Base-by-base conservation (phyloP, 1,139 yeast genomes). In the Blastobotrys raffinosifermentans region DNA sequence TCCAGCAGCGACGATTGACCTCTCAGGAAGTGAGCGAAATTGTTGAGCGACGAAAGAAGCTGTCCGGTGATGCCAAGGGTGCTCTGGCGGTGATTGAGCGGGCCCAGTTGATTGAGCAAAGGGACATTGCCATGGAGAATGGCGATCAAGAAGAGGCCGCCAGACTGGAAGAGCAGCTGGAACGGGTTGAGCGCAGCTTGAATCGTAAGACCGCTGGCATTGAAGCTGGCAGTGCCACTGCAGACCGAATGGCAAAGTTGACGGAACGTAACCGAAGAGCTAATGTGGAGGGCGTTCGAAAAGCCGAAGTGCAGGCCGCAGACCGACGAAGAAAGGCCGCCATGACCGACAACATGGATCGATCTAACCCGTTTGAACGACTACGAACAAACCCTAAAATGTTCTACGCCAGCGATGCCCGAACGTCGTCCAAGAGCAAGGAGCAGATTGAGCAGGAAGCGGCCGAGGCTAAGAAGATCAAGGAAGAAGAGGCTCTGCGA, bases 341-440 rank as follows among this genome's bases (percentile, higher is more conserved):
- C 26, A 40, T 48, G 21, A 44, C 53, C 22, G 66, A 64, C 33
- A 70, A 67, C 21, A 69, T 72, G 37, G 65, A 67, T 14, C 71
- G 67, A 37, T 76, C 81, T 6, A 94, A 91, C 64, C 97, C 98
- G 22, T 91, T 91, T 61, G 78, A 86, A 46, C 75, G 97, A 58
- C 72, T 91, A 54, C 81, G 86, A 58, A 89, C 96, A 0, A 80
- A 77, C 43, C 84, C 96, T 0, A 75, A 84, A 54, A 79, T 86
- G 45, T 89, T 86, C 60, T 87, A 89, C 47, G 41, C 57, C 3
- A 39, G 43, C 44, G 51, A 29, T 25, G 37, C 30, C 19, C 35
- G 32, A 17, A 19, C 21, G 15, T 35, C 40, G 70, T 66, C 38
- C 55, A 65, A 8, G 69, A 66, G 39, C 45, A 64, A 61, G 50